Evolutionary conservation across 192 early-diverging fungal species (phyloP).

Genomic region (Coemansia sp.): DNA sequence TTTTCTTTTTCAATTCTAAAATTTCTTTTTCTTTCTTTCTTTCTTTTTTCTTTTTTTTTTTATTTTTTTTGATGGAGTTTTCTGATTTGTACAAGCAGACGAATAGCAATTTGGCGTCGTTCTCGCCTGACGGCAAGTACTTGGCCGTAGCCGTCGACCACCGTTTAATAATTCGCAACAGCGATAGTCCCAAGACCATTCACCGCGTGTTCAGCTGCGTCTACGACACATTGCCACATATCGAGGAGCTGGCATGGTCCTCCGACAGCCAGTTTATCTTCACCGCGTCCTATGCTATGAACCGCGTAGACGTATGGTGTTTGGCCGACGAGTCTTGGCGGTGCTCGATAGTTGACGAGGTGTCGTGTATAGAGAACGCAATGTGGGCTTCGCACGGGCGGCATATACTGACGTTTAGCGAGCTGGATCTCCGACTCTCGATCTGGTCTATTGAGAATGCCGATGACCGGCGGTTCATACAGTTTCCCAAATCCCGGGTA

Average conservation of each 20-base stretch:
- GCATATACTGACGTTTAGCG: conserved; percentile 49
- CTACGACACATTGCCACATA: conserved; percentile 36
- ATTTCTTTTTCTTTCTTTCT: conserved; percentile 9
- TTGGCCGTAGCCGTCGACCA: conserved; percentile 51
- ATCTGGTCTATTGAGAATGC: conserved; percentile 43
- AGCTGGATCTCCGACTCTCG: conserved; percentile 52
- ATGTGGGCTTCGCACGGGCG: conserved; percentile 27
- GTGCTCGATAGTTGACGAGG: conserved; percentile 44
- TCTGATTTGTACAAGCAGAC: conserved; percentile 54
- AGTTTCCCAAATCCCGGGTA: conserved; percentile 36
- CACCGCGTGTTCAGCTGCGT: conserved; percentile 35
- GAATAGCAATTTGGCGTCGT: conserved; percentile 38
- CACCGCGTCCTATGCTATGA: conserved; percentile 36
- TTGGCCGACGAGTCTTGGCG: conserved; percentile 45
- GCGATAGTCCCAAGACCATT: conserved; percentile 46
- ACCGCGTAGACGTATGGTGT: conserved; percentile 54
- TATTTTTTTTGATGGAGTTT: conserved; percentile 44
- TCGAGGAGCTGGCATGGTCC: conserved; percentile 52
- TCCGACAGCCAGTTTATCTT: conserved; percentile 36
- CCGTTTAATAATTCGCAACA: conserved; percentile 48
- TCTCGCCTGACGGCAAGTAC: conserved; percentile 47
- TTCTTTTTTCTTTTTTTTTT: conserved; percentile 3
- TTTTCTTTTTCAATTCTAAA: conserved; percentile 13
- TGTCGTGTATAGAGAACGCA: conserved; percentile 29
- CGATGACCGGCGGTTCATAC: conserved; percentile 40